Evolutionary conservation across 2,329 filamentous ascomycete species (phyloP).

Genomic region (Fusarium stilboides): DNA sequence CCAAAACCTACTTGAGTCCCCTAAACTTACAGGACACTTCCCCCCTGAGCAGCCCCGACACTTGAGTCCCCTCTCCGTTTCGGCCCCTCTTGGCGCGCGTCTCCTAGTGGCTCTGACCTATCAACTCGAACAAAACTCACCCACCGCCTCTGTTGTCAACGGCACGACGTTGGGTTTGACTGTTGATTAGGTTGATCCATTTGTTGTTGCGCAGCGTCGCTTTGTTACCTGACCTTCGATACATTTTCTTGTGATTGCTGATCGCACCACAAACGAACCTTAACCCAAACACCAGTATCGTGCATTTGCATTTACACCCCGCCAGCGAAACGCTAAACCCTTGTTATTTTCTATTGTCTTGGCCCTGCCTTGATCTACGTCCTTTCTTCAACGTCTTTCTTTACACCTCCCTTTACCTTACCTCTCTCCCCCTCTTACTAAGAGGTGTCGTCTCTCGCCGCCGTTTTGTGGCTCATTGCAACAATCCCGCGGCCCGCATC

Average conservation of each 20-base stretch:
- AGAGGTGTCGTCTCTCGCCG: conserved; percentile 39
- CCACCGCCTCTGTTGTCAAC: conserved; percentile 46
- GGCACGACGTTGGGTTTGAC: conserved; percentile 23
- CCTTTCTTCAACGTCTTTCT: conserved; percentile 18
- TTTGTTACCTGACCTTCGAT: conserved; percentile 12
- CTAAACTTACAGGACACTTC: conserved; percentile 33
- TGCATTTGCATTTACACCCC: conserved; percentile 37
- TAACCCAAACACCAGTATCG: conserved; percentile 32
- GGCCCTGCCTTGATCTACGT: conserved; percentile 35
- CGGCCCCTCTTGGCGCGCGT: conserved; percentile 42
- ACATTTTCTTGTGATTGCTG: conserved; percentile 41
- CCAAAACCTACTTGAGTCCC: conserved; percentile 31
- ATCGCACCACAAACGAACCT: conserved; percentile 37
- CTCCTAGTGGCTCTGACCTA: conserved; percentile 40
- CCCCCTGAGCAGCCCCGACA: conserved; percentile 21
- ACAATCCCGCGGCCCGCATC: conserved; percentile 42
- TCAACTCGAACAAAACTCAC: conserved; percentile 47
- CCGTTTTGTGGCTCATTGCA: conserved; percentile 47
- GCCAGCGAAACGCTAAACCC: conserved; percentile 38
- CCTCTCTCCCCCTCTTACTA: conserved; percentile 18
- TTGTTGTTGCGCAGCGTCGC: conserved; percentile 37
- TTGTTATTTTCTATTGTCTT: conserved; percentile 30
- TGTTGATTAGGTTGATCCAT: conserved; percentile 21
- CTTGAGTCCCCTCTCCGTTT: conserved; percentile 28
- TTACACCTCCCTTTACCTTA: conserved; percentile 19